Evolutionary conservation across 2,329 filamentous ascomycete species (phyloP), one percentile per base, ranked within the genome.

Genomic region (Raffaelea deltoideospora): DNA sequence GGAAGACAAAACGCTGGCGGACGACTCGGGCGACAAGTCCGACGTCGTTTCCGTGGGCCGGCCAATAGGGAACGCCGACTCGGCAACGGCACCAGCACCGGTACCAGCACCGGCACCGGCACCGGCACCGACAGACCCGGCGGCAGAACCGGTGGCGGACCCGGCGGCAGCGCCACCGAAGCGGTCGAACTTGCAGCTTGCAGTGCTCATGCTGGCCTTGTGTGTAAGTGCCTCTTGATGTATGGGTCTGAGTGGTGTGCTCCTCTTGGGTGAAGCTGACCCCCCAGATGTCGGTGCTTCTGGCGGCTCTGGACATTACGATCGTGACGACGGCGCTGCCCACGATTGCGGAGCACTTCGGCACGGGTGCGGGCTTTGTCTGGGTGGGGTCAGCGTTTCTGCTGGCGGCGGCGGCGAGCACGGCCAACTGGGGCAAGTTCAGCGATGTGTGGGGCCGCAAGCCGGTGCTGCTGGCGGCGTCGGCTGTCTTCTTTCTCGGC

Each of bases 371-470:
- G 14, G 80, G 79, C 19, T 87, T 86, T 55, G 70, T 76, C 35
- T 87, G 81, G 83, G 76, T 88, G 42, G 81, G 81, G 13, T 74
- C 70, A 27, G 73, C 79, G 3, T 88, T 81, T 49, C 62, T 85
- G 7, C 69, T 87, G 10, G 78, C 75, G 38, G 78, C 75, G 50
- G 75, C 79, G 2, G 70, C 64, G 53, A 67, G 70, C 1, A 71
- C 72, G 0, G 78, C 79, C 0, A 72, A 78, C 34, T 87, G 79
- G 80, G 78, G 76, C 38, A 70, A 71, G 47, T 49, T 73, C 33
- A 65, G 65, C 30, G 70, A 74, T 43, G 68, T 75, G 37, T 74
- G 67, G 53, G 69, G 70, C 19, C 65, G 70, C 33, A 73, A 72
- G 47, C 65, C 65, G 5, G 54, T 71, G 21, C 53, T 74, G 33